Base-by-base conservation (phyloP, 2,329 filamentous ascomycete genomes). In the Xylariaceae sp. region DNA sequence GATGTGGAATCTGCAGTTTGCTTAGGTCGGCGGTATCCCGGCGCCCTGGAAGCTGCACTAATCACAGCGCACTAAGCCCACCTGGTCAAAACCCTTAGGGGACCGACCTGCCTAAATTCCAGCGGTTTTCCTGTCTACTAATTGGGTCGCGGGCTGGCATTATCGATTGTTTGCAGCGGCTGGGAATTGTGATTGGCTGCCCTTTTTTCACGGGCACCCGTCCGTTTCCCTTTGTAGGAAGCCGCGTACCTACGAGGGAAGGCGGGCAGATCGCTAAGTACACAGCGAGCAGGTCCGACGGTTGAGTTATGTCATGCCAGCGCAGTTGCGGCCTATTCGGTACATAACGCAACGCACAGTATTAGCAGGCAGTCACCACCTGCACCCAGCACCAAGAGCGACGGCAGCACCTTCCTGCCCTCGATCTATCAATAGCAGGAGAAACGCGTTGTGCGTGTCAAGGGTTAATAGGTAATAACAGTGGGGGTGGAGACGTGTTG, bases 101-200 rank as follows among this genome's bases (percentile, higher is more conserved):
- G 23, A 30, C 23, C 23, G 23, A 30, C 23, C 23, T 30, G 30
- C 17, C 39, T 10, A 52, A 30, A 17, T 45, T 45, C 42, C 42
- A 45, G 13, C n/a, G 10, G 42, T 3, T 45, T 45, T 15, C 13
- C 42, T 45, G 42, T n/a, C 42, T 6, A 13, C 10, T 45, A 45
- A 45, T 45, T 45, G 42, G 42, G 42, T n/a, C 13, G 49, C 4
- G 11, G 18, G 18, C n/a, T 34, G 9, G 23, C 7, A 11, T 50
- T n/a, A 53, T 13, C n/a, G 17, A 7, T 6, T 37, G 30, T 23
- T n/a, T 34, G 35, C 35, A 45, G 11, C 3, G 45, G n/a, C 44
- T 30, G 23, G 23, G 23, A 30, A 57, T 55, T 57, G 44, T 61
- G 57, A 64, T 62, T 65, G 62, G 62, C 56, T 53, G 60, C 44